These are phyloP conservation scores for Taphrina wiesneri DNA, from an alignment of 1,139 yeast species.

Conservation along the genomic window DNA sequence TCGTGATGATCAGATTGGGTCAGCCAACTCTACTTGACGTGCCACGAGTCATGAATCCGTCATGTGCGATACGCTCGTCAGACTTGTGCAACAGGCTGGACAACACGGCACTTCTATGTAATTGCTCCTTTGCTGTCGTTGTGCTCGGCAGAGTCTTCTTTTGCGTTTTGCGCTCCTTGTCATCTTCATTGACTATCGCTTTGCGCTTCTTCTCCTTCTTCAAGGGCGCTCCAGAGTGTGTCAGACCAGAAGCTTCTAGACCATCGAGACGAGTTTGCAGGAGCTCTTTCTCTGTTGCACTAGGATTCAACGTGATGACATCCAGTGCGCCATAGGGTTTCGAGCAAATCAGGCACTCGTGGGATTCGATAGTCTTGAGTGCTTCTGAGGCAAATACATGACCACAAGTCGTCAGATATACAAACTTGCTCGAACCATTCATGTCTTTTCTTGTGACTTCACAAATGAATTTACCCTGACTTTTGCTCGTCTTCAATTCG, in stretches of 20 bases:
- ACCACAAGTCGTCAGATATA: constrained; percentile 58
- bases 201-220: constrained; percentile 46
- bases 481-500: constrained; percentile 47
- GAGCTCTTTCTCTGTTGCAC: constrained; percentile 42
- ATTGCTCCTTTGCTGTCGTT: background rate
- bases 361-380: constrained; percentile 43
- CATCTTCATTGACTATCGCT: constrained; percentile 38
- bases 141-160: constrained; percentile 16
- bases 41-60: constrained; percentile 33
- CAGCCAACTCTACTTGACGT: constrained; percentile 23
- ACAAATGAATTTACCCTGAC: constrained; percentile 52
- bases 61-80: background rate
- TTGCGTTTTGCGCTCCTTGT: background rate
- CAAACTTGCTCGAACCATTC: constrained; percentile 48
- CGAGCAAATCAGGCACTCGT: constrained; percentile 21
- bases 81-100: constrained; percentile 19
- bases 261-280: constrained; percentile 48
- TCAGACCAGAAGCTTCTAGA: constrained; percentile 47
- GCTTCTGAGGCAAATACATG: constrained; percentile 54
- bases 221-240: constrained; percentile 54
- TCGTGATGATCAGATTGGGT: no score
- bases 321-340: constrained; percentile 42
- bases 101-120: constrained; percentile 17
- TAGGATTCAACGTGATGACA: constrained; percentile 50
- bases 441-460: constrained; percentile 53